Percentiles rank a stretch among this genome's conserved stretches.
These are phyloP conservation scores for Aspergillus brunneoviolaceus DNA, from an alignment of 2,329 filamentous ascomycete genomes.

Conservation along the genomic window DNA sequence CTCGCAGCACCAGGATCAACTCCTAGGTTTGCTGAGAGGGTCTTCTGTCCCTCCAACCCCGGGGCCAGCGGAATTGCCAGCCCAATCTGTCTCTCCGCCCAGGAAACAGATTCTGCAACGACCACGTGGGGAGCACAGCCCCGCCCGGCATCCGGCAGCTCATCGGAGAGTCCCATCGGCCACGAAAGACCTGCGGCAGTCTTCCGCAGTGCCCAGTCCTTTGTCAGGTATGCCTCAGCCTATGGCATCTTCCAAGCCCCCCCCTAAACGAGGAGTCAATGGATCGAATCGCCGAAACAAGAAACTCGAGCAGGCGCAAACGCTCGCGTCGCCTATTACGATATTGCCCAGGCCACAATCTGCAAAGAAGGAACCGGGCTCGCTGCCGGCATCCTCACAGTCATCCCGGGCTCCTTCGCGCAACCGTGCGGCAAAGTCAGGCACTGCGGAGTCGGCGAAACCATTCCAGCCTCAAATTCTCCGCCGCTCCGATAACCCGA, in stretches of 20 bases:
- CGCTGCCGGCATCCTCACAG: conserved; percentile 7
- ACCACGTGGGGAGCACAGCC: conserved; percentile 17
- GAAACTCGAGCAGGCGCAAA: conserved; percentile 22
- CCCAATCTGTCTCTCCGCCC: conserved; percentile 40
- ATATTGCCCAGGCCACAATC: conserved; percentile 39
- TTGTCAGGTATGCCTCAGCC: conserved; percentile 40
- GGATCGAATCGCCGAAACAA: conserved; percentile 24
- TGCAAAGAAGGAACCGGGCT: conserved; percentile 28
- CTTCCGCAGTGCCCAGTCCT: conserved; percentile 43
- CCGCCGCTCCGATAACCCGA: conserved; percentile 48
- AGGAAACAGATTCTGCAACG: conserved; percentile 37
- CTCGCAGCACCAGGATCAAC: conserved; percentile 40
- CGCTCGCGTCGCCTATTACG: conserved; percentile 36
- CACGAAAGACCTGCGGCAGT: conserved; percentile 25
- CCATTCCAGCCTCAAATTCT: conserved; percentile 56
- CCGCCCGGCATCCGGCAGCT: conserved; percentile 16
- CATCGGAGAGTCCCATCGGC: conserved; percentile 16
- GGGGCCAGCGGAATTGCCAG: conserved; percentile 48
- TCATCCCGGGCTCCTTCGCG: conserved; percentile 16
- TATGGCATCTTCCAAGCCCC: conserved; percentile 31
- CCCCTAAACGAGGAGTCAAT: conserved; percentile 25
- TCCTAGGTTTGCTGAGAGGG: conserved; percentile 36
- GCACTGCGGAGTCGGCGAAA: conserved; percentile 40
- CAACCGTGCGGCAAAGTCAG: conserved; percentile 20
- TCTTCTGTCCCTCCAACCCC: conserved; percentile 21